Evolutionary conservation across 305 asterid genomes (phyloP).

Genomic region (Solanum chacoense): DNA sequence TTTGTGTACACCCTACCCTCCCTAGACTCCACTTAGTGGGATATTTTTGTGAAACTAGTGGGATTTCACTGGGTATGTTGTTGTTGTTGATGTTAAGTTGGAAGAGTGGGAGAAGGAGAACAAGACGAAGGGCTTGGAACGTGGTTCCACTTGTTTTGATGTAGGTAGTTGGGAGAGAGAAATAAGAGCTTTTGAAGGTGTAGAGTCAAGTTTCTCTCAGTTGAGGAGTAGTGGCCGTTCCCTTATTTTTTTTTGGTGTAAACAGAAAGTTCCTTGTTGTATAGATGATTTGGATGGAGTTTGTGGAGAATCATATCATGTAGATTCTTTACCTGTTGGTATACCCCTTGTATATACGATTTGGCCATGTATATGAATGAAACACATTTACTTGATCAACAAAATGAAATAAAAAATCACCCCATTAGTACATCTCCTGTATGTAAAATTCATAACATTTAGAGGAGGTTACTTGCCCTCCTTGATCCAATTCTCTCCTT

Average conservation of each 20-base stretch:
- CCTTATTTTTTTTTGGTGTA: neutral
- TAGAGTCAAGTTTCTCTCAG: neutral
- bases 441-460: neutral
- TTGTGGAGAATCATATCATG: neutral
- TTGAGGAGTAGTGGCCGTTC: neutral
- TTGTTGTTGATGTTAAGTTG: neutral
- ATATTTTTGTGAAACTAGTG: neutral
- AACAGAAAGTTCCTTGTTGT: neutral
- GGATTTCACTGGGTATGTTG: neutral
- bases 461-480: neutral
- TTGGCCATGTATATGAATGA: neutral
- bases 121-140: neutral
- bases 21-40: neutral
- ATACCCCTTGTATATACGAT: neutral
- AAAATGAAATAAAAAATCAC: neutral
- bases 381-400: neutral
- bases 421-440: neutral
- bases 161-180: neutral
- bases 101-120: neutral
- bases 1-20: neutral
- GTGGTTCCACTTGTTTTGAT: neutral
- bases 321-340: neutral
- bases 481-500: neutral
- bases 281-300: neutral
- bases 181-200: neutral